Conservation (phyloP, 2,329 filamentous ascomycete species). For the Penicillium brevicompactum region DNA sequence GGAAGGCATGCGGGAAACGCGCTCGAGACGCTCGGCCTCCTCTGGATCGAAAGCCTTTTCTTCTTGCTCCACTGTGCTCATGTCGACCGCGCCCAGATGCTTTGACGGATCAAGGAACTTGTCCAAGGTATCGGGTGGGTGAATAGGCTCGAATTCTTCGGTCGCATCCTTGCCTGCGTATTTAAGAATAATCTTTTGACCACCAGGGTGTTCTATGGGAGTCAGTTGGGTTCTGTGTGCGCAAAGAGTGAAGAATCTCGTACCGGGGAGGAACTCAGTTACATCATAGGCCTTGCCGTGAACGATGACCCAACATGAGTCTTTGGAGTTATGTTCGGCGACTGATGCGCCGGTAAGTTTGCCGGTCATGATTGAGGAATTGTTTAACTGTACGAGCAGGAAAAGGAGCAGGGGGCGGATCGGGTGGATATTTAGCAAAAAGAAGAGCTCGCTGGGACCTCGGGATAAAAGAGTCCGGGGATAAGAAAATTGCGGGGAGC, state of each 20-base stretch:
- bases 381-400: not conserved
- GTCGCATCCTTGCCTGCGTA: slow-evolving; percentile 95
- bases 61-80: slow-evolving; percentile 72
- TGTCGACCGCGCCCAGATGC: slow-evolving; percentile 87
- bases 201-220: slow-evolving; percentile 76
- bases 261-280: slow-evolving; percentile 80
- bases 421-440: slow-evolving; percentile 6
- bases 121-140: slow-evolving; percentile 82
- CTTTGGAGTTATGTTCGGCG: slow-evolving; percentile 73
- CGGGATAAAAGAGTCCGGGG: slow-evolving; percentile 31
- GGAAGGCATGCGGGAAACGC: slow-evolving; percentile 73
- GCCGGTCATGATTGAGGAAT: slow-evolving; percentile 26
- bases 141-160: slow-evolving; percentile 86
- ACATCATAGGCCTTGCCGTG: slow-evolving; percentile 89
- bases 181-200: slow-evolving; percentile 90
- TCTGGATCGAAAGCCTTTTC: slow-evolving; percentile 69
- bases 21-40: slow-evolving; percentile 73
- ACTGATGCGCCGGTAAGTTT: slow-evolving; percentile 59
- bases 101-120: slow-evolving; percentile 81
- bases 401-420: slow-evolving; percentile 2
- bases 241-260: not conserved
- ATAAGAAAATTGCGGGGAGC: slow-evolving; percentile 23
- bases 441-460: slow-evolving; percentile 13
- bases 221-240: not conserved
- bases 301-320: slow-evolving; percentile 91